Evolutionary conservation across 768 basidiomycete genomes (phyloP).

Genomic region (Kwoniella bestiolae): DNA sequence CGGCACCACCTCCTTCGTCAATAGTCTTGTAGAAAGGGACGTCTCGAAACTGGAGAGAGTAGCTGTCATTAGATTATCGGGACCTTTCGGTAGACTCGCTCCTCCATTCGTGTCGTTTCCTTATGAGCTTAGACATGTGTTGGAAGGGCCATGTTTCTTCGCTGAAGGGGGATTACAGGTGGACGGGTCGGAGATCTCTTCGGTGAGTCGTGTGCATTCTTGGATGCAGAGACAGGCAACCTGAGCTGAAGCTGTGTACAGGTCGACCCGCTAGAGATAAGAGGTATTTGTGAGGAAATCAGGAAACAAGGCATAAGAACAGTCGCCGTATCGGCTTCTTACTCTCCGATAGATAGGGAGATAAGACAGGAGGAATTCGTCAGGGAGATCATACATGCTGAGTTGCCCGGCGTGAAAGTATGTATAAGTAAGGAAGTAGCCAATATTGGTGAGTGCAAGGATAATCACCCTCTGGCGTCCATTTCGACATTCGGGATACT

Average conservation of each 20-base stretch:
- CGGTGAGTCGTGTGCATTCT: conserved; percentile 40
- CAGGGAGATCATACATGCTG: conserved; percentile 59
- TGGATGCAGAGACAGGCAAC: not conserved
- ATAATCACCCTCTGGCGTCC: not conserved
- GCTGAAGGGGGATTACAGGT: conserved; percentile 61
- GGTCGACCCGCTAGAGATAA: conserved; percentile 62
- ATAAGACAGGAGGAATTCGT: conserved; percentile 63
- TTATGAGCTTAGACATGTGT: conserved; percentile 53
- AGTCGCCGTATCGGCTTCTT: conserved; percentile 63
- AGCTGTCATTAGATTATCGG: conserved; percentile 69
- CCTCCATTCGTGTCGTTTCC: conserved; percentile 68
- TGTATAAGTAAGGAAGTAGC: conserved; percentile 64
- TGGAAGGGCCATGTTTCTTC: conserved; percentile 58
- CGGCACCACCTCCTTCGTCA: conserved; percentile 70
- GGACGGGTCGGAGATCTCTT: conserved; percentile 38
- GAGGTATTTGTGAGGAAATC: conserved; percentile 59
- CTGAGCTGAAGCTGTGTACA: conserved; percentile 1
- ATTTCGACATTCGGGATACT: no score
- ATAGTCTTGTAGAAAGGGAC: conserved; percentile 68
- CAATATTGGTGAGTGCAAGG: conserved; percentile 29
- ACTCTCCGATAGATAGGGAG: conserved; percentile 62
- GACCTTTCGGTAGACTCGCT: conserved; percentile 64
- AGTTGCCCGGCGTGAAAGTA: conserved; percentile 61
- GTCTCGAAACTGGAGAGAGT: conserved; percentile 65
- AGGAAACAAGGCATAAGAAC: conserved; percentile 56